Percentiles rank a stretch among this genome's conserved stretches.
phyloP scores from a whole-genome alignment of 2,329 filamentous ascomycete genomes.

The Aspergillus sp. region DNA sequence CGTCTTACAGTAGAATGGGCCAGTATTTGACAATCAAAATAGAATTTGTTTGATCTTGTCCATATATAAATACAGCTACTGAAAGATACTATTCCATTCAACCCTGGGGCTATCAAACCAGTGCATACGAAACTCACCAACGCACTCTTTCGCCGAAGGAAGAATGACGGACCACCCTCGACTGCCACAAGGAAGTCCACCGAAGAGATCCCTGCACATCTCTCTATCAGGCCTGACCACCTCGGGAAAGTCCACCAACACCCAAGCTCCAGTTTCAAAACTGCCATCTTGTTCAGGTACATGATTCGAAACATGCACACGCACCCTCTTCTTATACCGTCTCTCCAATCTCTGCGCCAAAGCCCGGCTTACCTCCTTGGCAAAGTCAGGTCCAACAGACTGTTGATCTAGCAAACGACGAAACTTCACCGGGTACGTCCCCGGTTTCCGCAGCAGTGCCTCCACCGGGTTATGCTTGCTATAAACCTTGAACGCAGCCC shows the following conservation, averaged over 20 bases:
- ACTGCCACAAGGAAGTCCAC: background rate
- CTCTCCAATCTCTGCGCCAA: background rate
- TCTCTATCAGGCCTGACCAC: background rate
- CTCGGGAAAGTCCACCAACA: background rate
- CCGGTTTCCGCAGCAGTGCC: background rate
- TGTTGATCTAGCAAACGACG: background rate
- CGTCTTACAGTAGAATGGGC: too few species aligned
- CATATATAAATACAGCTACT: too few species aligned
- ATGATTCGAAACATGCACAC: background rate
- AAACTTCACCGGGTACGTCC: background rate
- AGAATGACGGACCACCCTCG: background rate
- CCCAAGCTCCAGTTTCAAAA: background rate
- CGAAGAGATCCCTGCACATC: background rate
- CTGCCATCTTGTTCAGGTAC: background rate
- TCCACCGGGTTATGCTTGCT: background rate
- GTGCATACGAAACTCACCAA: background rate
- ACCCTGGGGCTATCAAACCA: background rate
- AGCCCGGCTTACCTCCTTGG: background rate
- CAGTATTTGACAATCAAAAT: too few species aligned
- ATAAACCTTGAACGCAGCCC: background rate
- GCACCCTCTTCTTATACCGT: background rate
- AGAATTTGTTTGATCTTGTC: too few species aligned
- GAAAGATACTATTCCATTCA: too few species aligned
- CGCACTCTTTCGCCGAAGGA: background rate
- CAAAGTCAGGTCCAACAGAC: background rate